Base-by-base conservation (phyloP, 1,139 yeast genomes). In the Maudiozyma humilis region DNA sequence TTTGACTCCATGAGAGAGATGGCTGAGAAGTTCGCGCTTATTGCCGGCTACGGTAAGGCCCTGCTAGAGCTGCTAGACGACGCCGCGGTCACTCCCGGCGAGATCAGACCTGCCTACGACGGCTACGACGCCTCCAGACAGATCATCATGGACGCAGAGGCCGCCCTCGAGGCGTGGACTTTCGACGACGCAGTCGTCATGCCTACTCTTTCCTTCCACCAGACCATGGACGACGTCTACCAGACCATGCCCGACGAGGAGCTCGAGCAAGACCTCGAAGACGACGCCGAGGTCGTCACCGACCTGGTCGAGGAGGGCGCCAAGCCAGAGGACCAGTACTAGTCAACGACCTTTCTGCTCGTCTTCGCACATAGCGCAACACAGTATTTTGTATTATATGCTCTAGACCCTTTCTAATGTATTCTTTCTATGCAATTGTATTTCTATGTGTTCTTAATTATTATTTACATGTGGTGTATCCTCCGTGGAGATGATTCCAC, bases 1-100 rank as follows among this genome's bases (percentile, higher is more conserved):
- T 84, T 85, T 59, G 93, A 83, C 65, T 79, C 94, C 35, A 72
- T 79, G 51, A 79, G 91, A 68, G 93, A 84, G 67, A 78, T 78
- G 60, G 79, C 91, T 55, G 94, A 84, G 69, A 84, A 84, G 68
- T 76, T 80, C 62, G 91, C 93, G 49, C 73, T 84, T 57, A 82
- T 84, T 68, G 91, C 93, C 51, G 91, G 93, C 58, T 83, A 84
- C 70, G 94, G 93, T 71, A 83, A 84, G 69, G 93, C 91, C 32
- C 68, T 84, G 51, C 72, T 84, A 65, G 91, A 83, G 69, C 73
- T 84, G 60, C 73, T 85, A 63, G 94, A 84, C 63, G 93, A 83
- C 63, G 70, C 85, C 51, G 86, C 93, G 51, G 91, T 84, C 45
- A 82, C 93, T 53, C 95, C 95, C 47, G 95, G 95, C 70, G 94